Conservation (phyloP, 148 eudicot species). For the Silene uniflora region DNA sequence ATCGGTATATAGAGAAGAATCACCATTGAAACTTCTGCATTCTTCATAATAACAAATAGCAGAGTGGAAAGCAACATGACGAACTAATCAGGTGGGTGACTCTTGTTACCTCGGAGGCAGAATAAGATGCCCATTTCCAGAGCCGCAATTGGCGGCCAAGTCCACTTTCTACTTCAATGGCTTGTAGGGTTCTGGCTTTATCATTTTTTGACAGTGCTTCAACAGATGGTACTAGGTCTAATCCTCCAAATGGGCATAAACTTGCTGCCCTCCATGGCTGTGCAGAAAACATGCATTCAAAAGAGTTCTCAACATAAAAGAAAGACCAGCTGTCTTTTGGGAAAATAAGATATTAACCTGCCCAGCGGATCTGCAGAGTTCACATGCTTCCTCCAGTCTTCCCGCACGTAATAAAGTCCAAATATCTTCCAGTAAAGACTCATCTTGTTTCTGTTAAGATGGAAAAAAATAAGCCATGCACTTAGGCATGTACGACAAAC, state of each 20-base stretch:
- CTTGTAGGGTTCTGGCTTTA: conserved; percentile 80
- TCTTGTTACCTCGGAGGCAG: conserved; percentile 79
- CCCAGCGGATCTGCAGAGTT: conserved; percentile 94
- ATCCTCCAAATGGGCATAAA: conserved; percentile 74
- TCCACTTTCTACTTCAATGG: conserved; percentile 88
- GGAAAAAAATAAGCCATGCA: neutral
- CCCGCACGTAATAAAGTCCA: conserved; percentile 92
- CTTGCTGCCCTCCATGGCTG: conserved; percentile 97
- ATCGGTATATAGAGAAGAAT: conserved; percentile 6
- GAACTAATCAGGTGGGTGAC: conserved; percentile 5
- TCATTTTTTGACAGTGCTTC: conserved; percentile 75
- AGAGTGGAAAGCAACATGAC: neutral
- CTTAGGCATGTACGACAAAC: neutral
- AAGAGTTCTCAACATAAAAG: conserved; percentile 7
- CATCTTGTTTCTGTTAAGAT: conserved; percentile 78
- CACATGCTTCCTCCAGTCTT: conserved; percentile 86
- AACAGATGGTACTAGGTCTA: conserved; percentile 63
- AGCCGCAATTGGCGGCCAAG: conserved; percentile 79
- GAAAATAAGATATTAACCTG: conserved; percentile 51
- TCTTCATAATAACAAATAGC: neutral
- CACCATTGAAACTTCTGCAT: neutral
- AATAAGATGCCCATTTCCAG: conserved; percentile 97
- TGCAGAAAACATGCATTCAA: conserved; percentile 26
- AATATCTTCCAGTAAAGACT: conserved; percentile 88
- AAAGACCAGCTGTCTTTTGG: neutral